Evolutionary conservation across 257 asterid species (phyloP), one percentile per base, ranked within the genome.

Genomic region (Solanum boliviense): DNA sequence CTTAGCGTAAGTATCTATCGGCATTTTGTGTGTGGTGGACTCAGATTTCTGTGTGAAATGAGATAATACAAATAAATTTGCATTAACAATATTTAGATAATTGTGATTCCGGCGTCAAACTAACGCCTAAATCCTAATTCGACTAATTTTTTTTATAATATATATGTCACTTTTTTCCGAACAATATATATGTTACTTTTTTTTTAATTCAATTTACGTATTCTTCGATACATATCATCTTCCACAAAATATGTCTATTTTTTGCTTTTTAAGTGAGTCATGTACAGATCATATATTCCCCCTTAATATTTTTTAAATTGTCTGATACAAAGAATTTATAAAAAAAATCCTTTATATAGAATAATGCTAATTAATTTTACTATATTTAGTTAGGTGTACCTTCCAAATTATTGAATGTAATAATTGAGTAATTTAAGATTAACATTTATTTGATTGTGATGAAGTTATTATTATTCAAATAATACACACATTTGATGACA

Each of bases 1-100:
- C 88, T 93, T 88, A 56, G 94, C 94, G 79, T 98, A 93, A 89
- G 94, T 93, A 89, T 92, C 92, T 5, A 91, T 79, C 20, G 91
- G 65, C 93, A 91, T 91, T 74, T 16, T 79, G 11, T 56, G 65
- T 56, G 25, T 56, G 25, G 65, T 56, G 65, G 65, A 56, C 65
- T 56, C 11, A 20, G 4, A 56, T 44, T 32, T 41, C 16, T 27
- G 38, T 27, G 25, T 27, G 85, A 16, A 62, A 81, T 10, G 70
- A 79, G 67, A 79, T 60, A 13, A 79, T 9, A 34, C 9, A 11
- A 65, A 65, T 65, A 62, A 62, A 62, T 62, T 10, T n/a, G 71
- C 52, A 44, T 44, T 3, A 44, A 39, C 46, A 39, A 39, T 39
- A 39, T 39, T 39, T 39, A 39, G 46, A 1, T 46, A 46, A 46